Evolutionary conservation across 225 moss, liverwort and hornwort genomes (phyloP).

Genomic region (Sphagnum contortum): DNA sequence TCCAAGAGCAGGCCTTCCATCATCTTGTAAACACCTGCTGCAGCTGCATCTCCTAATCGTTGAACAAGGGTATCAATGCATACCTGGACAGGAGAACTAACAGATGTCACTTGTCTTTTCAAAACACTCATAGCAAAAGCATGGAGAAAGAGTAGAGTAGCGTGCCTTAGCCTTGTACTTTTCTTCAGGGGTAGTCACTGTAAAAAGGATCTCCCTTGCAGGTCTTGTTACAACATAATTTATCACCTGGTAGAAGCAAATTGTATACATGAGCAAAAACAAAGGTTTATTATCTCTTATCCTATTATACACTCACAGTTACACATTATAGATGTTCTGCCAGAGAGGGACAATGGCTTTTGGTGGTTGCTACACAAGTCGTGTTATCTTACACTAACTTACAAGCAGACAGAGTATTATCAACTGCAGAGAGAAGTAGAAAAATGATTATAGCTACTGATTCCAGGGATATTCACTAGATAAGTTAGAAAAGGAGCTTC

Average conservation of each 20-base stretch:
- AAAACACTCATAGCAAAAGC: no score
- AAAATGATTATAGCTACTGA: no score
- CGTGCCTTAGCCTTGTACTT: constrained; percentile 60
- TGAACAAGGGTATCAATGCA: constrained; percentile 50
- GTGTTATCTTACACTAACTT: no score
- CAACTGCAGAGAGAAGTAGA: no score
- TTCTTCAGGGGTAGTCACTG: constrained; percentile 58
- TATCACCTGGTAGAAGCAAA: constrained; percentile 27
- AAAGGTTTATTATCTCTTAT: not conserved
- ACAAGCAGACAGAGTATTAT: no score
- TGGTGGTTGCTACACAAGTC: no score
- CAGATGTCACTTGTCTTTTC: no score
- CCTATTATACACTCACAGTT: no score
- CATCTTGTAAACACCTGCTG: constrained; percentile 50
- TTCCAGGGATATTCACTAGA: no score
- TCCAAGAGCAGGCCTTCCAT: constrained; percentile 29
- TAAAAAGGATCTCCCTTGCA: constrained; percentile 55
- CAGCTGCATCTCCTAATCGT: constrained; percentile 53
- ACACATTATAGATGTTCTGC: no score
- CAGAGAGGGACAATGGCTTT: no score
- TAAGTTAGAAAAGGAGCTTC: no score
- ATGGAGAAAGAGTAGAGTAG: not conserved
- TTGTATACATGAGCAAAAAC: not conserved
- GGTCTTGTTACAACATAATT: constrained; percentile 56
- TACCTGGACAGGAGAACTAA: constrained; percentile 14